These are phyloP conservation scores for Micractinium sp. DNA, from an alignment of 139 green algal species.

Conservation along the genomic window DNA sequence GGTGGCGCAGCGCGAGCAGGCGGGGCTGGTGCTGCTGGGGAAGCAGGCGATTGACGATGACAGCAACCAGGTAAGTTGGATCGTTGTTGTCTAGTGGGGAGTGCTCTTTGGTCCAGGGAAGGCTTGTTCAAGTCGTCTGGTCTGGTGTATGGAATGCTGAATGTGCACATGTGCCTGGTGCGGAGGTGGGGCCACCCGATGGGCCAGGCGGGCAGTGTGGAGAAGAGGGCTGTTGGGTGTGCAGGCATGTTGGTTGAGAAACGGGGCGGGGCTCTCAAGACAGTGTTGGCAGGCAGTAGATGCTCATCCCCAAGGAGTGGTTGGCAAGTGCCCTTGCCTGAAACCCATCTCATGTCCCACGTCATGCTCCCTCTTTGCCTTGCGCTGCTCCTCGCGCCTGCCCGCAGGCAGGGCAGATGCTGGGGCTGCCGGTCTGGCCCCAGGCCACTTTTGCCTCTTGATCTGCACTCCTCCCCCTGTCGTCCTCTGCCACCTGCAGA, in stretches of 20 bases:
- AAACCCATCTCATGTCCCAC: background rate
- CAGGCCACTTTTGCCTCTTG: slow-evolving; percentile 91
- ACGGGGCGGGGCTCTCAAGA: background rate
- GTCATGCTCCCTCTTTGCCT: background rate
- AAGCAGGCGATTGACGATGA: slow-evolving; percentile 97
- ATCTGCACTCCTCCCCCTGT: slow-evolving; percentile 6
- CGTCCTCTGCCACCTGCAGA: slow-evolving; percentile 28
- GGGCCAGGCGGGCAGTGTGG: no score
- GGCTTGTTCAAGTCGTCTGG: no score
- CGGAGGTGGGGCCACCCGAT: no score
- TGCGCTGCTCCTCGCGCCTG: no score
- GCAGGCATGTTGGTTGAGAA: no score
- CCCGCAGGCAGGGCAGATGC: slow-evolving; percentile 83
- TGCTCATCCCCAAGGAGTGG: no score
- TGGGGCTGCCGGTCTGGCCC: slow-evolving; percentile 86
- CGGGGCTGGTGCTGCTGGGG: slow-evolving; percentile 81
- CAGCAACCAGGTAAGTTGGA: slow-evolving; percentile 77
- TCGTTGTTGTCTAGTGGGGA: no score
- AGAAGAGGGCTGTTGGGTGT: no score
- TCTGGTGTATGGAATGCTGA: no score
- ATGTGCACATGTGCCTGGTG: no score
- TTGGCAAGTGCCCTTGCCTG: background rate
- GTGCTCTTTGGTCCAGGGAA: no score
- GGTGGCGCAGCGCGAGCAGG: slow-evolving; percentile 65
- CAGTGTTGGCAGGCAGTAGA: background rate